Evolutionary conservation across 176 grass and related monocot species (phyloP), one percentile per base, ranked within the genome.

Genomic region (Lolium perenne): DNA sequence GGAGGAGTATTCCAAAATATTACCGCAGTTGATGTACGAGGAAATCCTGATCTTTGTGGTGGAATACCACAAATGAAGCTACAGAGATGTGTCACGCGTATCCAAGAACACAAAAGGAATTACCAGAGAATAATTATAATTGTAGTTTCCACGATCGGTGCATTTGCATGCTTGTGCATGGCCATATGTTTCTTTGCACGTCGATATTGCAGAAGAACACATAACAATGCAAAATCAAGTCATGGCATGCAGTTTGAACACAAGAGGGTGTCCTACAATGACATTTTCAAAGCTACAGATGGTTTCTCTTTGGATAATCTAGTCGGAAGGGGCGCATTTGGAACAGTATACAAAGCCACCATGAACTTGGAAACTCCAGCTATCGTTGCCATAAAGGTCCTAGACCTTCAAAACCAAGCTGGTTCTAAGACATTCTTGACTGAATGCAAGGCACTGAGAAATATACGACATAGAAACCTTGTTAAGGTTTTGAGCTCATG

Each of bases 361-460:
- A 82, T 92, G 15, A 70, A 15, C 7, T 69, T 77, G 21, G 83
- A 75, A 0, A 88, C 80, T 57, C 5, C 10, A 1, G 40, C n/a
- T 26, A 83, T 40, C 3, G 83, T 89, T 50, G 87, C 90, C 3
- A 83, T 92, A 17, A 92, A 92, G 76, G 90, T 92, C 9, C 20
- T 92, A 70, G 74, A 89, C 47, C 90, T 92, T 86, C 55, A 89
- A 20, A 53, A 49, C 4, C 67, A 83, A 38, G 83, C 78, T 21
- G 90, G 86, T 83, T 86, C 43, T 7, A 88, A 51, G 78, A 88
- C 78, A 16, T 92, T 92, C 73, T 80, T 68, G 11, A 47, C 82
- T 51, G 90, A 92, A 88, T 92, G 90, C 23, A 86, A 88, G 41
- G 53, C 82, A 29, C 29, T 92, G 10, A 84, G 78, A 82, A 83